Conservation (phyloP, 2,329 filamentous ascomycete species). For the Cercospora sp. region DNA sequence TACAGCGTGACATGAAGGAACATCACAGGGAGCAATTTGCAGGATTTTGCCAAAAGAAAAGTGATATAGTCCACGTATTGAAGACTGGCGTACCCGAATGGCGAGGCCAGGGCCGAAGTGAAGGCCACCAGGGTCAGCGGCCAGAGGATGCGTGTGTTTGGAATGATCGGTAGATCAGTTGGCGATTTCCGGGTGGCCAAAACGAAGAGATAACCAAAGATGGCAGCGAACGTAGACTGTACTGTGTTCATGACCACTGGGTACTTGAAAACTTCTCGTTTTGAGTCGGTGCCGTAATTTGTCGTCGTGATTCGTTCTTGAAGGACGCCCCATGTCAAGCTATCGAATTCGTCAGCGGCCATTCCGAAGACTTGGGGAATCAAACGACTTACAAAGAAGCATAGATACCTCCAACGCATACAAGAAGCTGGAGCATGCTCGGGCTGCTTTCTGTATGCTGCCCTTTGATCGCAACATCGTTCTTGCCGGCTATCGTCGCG, state of each 20-base stretch:
- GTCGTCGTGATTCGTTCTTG: constrained; percentile 98
- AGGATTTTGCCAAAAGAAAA: constrained; percentile 94
- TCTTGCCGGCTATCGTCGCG: constrained; percentile 29
- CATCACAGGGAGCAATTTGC: constrained; percentile 99
- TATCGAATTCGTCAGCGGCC: constrained; percentile 28
- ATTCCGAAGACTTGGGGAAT: not conserved
- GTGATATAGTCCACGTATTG: constrained; percentile 97
- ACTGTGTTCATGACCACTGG: constrained; percentile 95
- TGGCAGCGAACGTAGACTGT: constrained; percentile 84
- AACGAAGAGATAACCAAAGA: constrained; percentile 81
- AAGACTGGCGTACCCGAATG: constrained; percentile 90
- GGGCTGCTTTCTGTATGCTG: constrained; percentile 26
- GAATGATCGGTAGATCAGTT: constrained; percentile 66
- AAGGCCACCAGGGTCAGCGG: constrained; percentile 83
- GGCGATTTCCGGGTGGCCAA: constrained; percentile 54
- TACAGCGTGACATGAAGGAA: constrained; percentile 91
- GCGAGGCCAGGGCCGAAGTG: constrained; percentile 85
- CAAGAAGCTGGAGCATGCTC: constrained; percentile 64
- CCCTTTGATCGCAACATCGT: constrained; percentile 28
- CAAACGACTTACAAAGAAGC: constrained; percentile 73
- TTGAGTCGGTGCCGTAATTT: constrained; percentile 65
- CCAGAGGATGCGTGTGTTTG: constrained; percentile 68
- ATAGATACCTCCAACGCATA: constrained; percentile 94
- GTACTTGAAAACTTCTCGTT: constrained; percentile 79
- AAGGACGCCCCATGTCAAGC: constrained; percentile 91